Conservation (phyloP, 257 asterid species). For the Agastache rugosa region DNA sequence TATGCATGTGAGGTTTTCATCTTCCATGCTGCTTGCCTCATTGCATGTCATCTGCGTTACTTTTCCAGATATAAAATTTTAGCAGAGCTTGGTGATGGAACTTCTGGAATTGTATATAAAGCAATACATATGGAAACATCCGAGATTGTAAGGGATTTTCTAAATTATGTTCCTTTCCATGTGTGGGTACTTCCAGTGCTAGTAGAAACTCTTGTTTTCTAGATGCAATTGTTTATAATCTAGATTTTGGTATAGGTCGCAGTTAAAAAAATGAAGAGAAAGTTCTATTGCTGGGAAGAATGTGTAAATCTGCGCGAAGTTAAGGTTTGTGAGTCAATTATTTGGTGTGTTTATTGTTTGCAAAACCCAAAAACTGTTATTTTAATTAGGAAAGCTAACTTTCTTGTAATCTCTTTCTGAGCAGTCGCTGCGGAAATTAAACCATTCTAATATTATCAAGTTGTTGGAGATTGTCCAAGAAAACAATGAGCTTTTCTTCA, state of each 20-base stretch:
- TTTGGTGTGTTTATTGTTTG: not conserved
- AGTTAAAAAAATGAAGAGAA: conserved; percentile 90
- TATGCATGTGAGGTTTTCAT: not conserved
- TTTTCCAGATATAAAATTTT: conserved; percentile 71
- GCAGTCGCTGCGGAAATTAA: conserved; percentile 84
- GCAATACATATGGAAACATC: conserved; percentile 70
- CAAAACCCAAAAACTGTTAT: too few relatives aligned
- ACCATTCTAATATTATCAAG: conserved; percentile 85
- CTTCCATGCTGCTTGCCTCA: not conserved
- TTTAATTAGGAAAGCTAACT: not conserved
- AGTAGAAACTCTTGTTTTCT: too few relatives aligned
- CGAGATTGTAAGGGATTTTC: conserved; percentile 67
- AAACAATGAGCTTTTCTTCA: conserved; percentile 90
- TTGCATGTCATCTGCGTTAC: conserved; percentile 20
- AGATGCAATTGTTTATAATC: not conserved
- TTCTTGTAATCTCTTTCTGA: not conserved
- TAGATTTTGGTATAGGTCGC: conserved; percentile 70
- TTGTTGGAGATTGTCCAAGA: conserved; percentile 88
- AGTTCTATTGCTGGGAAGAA: conserved; percentile 84
- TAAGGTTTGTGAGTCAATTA: conserved; percentile 54
- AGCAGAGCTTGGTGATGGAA: conserved; percentile 88
- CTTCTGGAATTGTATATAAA: conserved; percentile 87
- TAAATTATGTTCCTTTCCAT: not conserved
- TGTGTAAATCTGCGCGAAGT: conserved; percentile 89
- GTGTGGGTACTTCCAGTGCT: too few relatives aligned